phyloP scores from a whole-genome alignment of 208 protist species.

The Porcisia hertigi region DNA sequence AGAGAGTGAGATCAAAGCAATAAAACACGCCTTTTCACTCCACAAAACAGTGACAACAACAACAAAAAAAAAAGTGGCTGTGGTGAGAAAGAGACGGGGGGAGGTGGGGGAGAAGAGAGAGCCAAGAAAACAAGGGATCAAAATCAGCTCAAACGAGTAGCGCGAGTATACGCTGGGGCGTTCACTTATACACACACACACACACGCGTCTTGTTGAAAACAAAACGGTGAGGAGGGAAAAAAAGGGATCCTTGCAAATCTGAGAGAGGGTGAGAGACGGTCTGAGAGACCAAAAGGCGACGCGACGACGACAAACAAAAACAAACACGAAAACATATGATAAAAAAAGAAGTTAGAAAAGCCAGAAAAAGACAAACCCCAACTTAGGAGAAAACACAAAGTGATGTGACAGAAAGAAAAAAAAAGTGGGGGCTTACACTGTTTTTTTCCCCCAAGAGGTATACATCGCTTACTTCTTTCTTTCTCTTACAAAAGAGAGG shows the following conservation, averaged over 20 bases:
- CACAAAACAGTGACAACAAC: not conserved
- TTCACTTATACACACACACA: not conserved
- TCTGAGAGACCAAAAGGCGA: no score
- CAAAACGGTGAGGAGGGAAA: not conserved
- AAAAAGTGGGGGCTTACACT: not conserved
- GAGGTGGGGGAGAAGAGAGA: not conserved
- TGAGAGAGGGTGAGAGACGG: not conserved
- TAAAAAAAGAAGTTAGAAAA: not conserved
- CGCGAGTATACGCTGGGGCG: constrained; percentile 1
- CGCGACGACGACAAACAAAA: not conserved
- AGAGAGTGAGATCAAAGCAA: not conserved
- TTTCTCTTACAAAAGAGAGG: not conserved
- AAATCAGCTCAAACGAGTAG: not conserved
- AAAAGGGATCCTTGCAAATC: not conserved
- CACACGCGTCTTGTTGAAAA: not conserved
- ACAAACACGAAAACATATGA: not conserved
- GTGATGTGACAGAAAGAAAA: not conserved
- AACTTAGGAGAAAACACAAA: not conserved
- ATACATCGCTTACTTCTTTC: constrained; percentile 6
- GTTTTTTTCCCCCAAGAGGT: not conserved
- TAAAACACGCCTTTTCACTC: constrained; percentile 5
- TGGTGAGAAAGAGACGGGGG: not conserved
- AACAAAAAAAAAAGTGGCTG: not conserved
- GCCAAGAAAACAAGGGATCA: not conserved
- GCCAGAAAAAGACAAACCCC: not conserved